Base-by-base conservation (phyloP, 306 rosid species). In the Glycine latifolia region DNA sequence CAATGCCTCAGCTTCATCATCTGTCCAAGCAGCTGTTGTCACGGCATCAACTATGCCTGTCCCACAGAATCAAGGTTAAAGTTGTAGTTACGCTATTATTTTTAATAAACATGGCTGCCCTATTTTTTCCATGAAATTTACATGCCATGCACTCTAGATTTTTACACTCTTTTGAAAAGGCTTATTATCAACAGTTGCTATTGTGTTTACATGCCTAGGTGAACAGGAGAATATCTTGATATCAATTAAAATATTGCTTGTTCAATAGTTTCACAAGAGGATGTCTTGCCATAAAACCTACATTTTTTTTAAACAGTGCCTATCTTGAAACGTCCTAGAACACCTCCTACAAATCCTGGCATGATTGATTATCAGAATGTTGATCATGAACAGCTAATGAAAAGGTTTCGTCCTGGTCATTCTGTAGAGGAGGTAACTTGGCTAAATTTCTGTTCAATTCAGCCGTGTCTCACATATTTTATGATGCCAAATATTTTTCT, bases 1-100 rank as follows among this genome's bases (percentile, higher is more conserved):
- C 71, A 91, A 91, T 90, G 88, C 94, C 60, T 87, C 97, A 70
- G 93, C 96, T 81, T 86, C 97, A 73, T 88, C 98, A 83, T 90
- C 98, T 79, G 97, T 91, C 77, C 98, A 93, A 87, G 97, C 97
- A 82, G 91, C 98, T 35, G 97, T 89, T 82, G 93, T 93, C 69
- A 88, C 94, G 10, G 91, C 98, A 37, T 87, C 98, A 76, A 85
- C 92, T 67, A 88, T 91, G 3, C 97, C 97, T 6, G 88, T 89
- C 77, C 92, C 87, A 10, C 98, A 90, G 80, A 93, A 89, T 86
- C 98, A 92, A 94, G 96, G 98, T 94, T 73, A 84, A 54, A 75
- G 41, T 44, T 73, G 39, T 12, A 12, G 35, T 53, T 72, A 17
- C 4, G 11, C 65, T 35, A 16, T 56, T 50, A 54, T 44, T 67